Base-by-base conservation (phyloP, 352 stramenopile species). In the Pythium phragmitis region DNA sequence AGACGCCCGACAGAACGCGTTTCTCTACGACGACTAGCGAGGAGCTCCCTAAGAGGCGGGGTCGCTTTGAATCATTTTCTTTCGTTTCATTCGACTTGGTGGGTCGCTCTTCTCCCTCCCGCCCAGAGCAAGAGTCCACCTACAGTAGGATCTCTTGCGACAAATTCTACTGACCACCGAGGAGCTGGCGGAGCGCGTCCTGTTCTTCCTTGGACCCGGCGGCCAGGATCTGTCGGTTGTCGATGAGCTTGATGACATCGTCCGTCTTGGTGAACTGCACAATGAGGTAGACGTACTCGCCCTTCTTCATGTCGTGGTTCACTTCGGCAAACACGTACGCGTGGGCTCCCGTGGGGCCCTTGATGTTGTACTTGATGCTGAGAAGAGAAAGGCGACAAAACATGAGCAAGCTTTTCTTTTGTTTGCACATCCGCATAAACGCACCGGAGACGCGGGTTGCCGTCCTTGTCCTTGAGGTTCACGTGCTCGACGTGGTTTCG, bases 401-500 rank as follows among this genome's bases (percentile, higher is more conserved):
- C 12, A 26, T 14, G 34, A 37, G 14, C 21, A 21, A 17, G 42
- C 9, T 43, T 7, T 5, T 4, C 17, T 60, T 3, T 19, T 33
- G 17, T 39, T 13, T 21, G 8, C 11, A 7, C 54, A 4, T n/a
- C 11, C 8, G 63, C 0, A 30, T 1, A 9, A 16, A 69, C 73
- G 42, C 47, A 85, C 72, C 76, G 82, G 47, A 90, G 80, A 73
- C 82, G 84, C 55, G 82, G 80, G 57, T 88, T 89, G 63, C 85
- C 93, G 46, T 97, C 89, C 70, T 93, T 88, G 67, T 87, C 75
- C 45, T 83, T 88, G 60, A 98, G 94, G 69, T 98, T 84, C 19
- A 97, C 96, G 75, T 97, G 82, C 69, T 98, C 95, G 66, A 98
- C 96, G 72, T 96, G 97, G 77, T 98, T 98, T 59, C 93, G 79